Evolutionary conservation across 139 green algal genomes (phyloP).

Genomic region (Picochlorum costavermella): DNA sequence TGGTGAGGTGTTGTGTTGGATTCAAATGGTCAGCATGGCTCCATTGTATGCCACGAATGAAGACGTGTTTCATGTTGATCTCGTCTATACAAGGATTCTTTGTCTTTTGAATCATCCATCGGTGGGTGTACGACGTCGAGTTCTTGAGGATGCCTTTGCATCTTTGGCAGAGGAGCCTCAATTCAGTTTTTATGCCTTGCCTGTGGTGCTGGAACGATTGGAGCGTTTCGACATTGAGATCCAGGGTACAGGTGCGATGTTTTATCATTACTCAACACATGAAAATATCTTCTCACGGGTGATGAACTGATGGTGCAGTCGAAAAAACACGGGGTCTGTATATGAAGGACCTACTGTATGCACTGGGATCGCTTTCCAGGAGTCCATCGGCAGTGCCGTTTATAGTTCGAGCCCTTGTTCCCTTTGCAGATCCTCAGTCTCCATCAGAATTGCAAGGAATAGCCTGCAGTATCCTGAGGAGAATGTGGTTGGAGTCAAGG

Average conservation of each 20-base stretch:
- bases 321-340: too few relatives aligned
- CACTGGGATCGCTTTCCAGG: neutral
- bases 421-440: constrained; percentile 12
- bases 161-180: neutral
- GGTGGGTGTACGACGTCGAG: neutral
- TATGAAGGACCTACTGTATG: too few relatives aligned
- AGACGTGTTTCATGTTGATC: neutral
- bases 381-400: constrained; percentile 31
- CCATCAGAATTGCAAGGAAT: constrained; percentile 34
- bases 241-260: too few relatives aligned
- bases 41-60: neutral
- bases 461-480: constrained; percentile 31
- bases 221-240: too few relatives aligned
- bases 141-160: neutral
- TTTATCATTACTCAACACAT: too few relatives aligned
- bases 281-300: too few relatives aligned
- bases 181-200: constrained; percentile 18
- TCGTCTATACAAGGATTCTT: neutral
- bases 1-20: too few relatives aligned
- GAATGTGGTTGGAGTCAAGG: constrained; percentile 32
- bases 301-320: too few relatives aligned
- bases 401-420: constrained; percentile 32
- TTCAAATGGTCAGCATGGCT: too few relatives aligned
- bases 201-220: neutral
- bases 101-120: neutral